Percentiles rank a stretch among this genome's conserved stretches.
phyloP scores from a whole-genome alignment of 2,329 filamentous ascomycete species.

The Diaporthe batatas region DNA sequence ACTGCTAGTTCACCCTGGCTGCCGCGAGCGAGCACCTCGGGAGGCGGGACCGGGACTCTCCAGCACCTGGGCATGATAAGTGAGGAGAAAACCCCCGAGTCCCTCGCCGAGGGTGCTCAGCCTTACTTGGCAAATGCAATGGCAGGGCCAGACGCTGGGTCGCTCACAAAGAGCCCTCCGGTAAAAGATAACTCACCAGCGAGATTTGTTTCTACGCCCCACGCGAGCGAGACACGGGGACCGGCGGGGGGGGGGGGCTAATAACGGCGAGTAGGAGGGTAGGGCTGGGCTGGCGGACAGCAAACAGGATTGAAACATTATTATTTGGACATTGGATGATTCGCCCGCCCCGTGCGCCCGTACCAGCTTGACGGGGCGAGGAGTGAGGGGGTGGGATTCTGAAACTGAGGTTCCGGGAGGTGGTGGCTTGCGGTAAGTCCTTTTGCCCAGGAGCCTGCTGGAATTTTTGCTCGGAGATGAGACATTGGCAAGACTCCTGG shows the following conservation, averaged over 20 bases:
- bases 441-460: conserved; percentile 13
- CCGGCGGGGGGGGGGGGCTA: not conserved
- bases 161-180: conserved; percentile 10
- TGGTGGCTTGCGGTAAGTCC: conserved; percentile 3
- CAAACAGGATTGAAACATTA: conserved; percentile 30
- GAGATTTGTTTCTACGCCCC: not conserved
- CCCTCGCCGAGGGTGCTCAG: conserved; percentile 20
- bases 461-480: conserved; percentile 26
- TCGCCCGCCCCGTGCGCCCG: conserved; percentile 11
- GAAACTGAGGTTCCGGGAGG: conserved; percentile 24
- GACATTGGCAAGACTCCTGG: conserved; percentile 31
- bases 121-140: conserved; percentile 30
- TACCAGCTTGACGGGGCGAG: conserved; percentile 22
- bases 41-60: not conserved
- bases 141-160: conserved; percentile 3
- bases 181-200: conserved; percentile 3
- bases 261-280: not conserved
- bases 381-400: not conserved
- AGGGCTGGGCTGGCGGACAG: not conserved
- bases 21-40: conserved; percentile 1
- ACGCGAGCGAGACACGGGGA: too few relatives aligned
- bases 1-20: conserved; percentile 10
- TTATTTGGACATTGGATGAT: conserved; percentile 21
- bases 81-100: conserved; percentile 19
- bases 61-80: not conserved